Base-by-base conservation (phyloP, 176 grass and related monocot species). In the Oryza glumipatula region DNA sequence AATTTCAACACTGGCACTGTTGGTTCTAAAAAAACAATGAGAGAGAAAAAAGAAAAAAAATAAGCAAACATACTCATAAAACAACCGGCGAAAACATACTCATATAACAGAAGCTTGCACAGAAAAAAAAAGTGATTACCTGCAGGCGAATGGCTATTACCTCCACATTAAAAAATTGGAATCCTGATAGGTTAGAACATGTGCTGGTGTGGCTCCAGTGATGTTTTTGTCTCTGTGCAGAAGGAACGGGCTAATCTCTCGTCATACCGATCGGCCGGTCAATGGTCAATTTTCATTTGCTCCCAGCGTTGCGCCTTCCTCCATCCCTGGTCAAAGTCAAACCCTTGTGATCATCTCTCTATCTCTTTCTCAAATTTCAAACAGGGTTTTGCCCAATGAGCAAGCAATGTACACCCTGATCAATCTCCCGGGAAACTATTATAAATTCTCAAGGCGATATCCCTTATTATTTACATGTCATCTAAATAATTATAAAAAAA, bases 251-350 rank as follows among this genome's bases (percentile, higher is more conserved):
- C 63, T 67, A 45, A 16, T 46, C 16, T 2, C 23, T 47, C n/a
- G 4, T 65, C 38, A 39, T 83, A 58, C 30, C 70, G 45, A 65
- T 78, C 22, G 19, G 4, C 6, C 26, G 11, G 74, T 79, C 75
- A 56, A 43, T 63, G 21, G 26, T 76, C 54, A 79, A 79, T 38
- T 49, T 7, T 28, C 22, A 22, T 33, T 47, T 11, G 9, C 41
- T 5, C 60, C 38, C 51, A 69, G 71, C 77, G 16, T 48, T 65
- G 82, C 39, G 30, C 48, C 32, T 72, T 81, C 82, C 28, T 22
- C 44, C 1, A 24, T 4, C 13, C 54, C 12, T 5, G 83, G 83
- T 89, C 83, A 77, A 70, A 85, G 83, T 89, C 83, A 77, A 70
- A 81, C 39, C 11, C 22, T 67, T 22, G 6, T 36, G 14, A 36